phyloP scores from a whole-genome alignment of 1,139 yeast species.

The Suhomyces ambrosiae region DNA sequence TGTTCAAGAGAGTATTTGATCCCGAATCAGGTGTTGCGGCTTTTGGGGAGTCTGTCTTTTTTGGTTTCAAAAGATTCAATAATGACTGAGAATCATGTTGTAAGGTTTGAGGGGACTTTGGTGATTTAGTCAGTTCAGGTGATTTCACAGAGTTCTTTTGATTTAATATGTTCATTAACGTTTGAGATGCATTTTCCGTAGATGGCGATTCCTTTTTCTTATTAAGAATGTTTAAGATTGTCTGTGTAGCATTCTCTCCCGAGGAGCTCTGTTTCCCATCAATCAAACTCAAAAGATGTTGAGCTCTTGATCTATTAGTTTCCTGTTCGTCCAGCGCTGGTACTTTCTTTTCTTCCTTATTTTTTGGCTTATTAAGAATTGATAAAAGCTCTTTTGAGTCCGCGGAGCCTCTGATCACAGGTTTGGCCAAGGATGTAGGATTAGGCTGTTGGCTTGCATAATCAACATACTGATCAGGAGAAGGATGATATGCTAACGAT shows the following conservation, averaged over 20 bases:
- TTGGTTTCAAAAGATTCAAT: constrained; percentile 8
- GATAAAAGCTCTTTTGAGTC: constrained; percentile 57
- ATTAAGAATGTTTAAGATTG: constrained; percentile 13
- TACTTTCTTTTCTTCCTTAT: constrained; percentile 8
- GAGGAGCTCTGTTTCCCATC: constrained; percentile 20
- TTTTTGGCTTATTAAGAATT: constrained; percentile 41
- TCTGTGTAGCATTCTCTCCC: constrained; percentile 9
- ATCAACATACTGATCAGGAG: constrained; percentile 8
- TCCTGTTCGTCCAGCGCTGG: constrained; percentile 20
- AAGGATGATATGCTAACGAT: constrained; percentile 8
- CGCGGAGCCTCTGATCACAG: constrained; percentile 36
- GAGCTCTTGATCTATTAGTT: constrained; percentile 40
- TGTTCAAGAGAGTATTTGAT: constrained; percentile 7
- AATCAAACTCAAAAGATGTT: constrained; percentile 41
- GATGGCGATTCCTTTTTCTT: constrained; percentile 12
- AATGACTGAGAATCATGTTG: constrained; percentile 9
- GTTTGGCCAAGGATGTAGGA: constrained; percentile 46
- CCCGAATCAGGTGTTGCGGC: neutral
- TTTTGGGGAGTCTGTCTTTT: constrained; percentile 6
- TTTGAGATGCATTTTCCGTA: constrained; percentile 13
- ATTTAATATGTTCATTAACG: constrained; percentile 14
- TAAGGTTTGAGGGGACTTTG: constrained; percentile 1
- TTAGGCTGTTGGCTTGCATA: constrained; percentile 35
- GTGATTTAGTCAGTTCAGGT: neutral
- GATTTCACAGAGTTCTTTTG: no score